phyloP scores from a whole-genome alignment of 208 protist genomes.

The Strigomonas culicis region DNA sequence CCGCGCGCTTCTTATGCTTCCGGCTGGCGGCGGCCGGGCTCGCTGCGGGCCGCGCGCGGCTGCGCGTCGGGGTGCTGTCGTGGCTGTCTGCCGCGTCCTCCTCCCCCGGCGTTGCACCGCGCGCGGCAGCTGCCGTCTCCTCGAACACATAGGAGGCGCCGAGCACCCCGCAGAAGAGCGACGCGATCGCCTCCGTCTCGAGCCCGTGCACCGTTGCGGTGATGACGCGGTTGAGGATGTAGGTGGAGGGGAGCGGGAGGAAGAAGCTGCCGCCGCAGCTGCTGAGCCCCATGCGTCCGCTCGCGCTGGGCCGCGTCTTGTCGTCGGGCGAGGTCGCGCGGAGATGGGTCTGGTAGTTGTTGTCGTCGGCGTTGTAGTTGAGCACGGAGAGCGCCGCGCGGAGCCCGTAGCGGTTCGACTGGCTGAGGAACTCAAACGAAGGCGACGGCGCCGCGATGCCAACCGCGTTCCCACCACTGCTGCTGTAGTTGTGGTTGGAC shows the following conservation, averaged over 20 bases:
- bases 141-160: not conserved
- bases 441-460: not conserved
- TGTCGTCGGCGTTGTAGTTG: not conserved
- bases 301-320: conserved; percentile 3
- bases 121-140: not conserved
- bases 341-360: not conserved
- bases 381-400: not conserved
- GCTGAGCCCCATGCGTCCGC: conserved; percentile 3
- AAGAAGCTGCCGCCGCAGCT: conserved; percentile 14
- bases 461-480: not conserved
- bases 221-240: conserved; percentile 65
- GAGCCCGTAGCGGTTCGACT: not conserved
- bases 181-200: conserved; percentile 17
- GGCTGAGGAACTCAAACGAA: not conserved
- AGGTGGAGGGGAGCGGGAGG: conserved; percentile 28
- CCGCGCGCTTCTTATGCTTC: conserved; percentile 1
- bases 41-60: too few species aligned
- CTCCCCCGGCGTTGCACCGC: not conserved
- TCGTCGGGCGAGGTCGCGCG: not conserved
- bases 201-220: conserved; percentile 38
- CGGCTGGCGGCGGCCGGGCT: too few species aligned
- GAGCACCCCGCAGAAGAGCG: conserved; percentile 16
- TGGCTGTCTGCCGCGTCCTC: not conserved
- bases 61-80: not conserved
- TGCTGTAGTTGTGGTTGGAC: not conserved